Evolutionary conservation across 345 rosid genomes (phyloP).

Genomic region (Acer campestre): DNA sequence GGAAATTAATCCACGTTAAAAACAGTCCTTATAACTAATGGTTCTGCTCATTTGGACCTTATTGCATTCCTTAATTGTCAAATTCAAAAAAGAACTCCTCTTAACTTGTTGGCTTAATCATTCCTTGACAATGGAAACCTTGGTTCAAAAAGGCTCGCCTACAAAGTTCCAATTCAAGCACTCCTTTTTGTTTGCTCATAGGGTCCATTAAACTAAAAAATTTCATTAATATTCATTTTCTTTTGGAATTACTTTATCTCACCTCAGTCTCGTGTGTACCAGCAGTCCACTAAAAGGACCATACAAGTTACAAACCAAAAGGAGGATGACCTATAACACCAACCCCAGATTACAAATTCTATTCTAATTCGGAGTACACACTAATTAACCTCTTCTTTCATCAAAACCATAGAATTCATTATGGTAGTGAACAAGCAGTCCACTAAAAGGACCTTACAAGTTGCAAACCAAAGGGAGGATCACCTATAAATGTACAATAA

Average conservation of each 20-base stretch:
- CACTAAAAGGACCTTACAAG: not conserved
- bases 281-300: not conserved
- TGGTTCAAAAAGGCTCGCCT: not conserved
- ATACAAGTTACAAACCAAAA: not conserved
- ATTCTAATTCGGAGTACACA: not conserved
- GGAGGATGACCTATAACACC: not conserved
- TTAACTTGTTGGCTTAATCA: not conserved
- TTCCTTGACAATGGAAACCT: not conserved
- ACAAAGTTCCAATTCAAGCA: not conserved
- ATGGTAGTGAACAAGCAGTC: not conserved
- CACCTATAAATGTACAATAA: not conserved
- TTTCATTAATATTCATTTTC: not conserved
- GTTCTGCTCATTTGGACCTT: not conserved
- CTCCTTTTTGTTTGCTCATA: not conserved
- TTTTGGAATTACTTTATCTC: not conserved
- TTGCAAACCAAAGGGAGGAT: not conserved
- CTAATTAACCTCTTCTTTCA: not conserved
- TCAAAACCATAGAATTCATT: not conserved
- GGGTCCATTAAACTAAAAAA: not conserved
- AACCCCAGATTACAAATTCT: not conserved
- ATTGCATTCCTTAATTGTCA: not conserved
- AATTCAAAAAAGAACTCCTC: not conserved
- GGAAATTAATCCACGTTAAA: not conserved
- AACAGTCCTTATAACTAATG: not conserved
- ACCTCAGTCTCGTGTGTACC: not conserved